A percentile compares a stretch with the other conserved stretches of the same genome.
Conservation (phyloP, 192 early-diverging fungal genomes). For the Backusella westeae region DNA sequence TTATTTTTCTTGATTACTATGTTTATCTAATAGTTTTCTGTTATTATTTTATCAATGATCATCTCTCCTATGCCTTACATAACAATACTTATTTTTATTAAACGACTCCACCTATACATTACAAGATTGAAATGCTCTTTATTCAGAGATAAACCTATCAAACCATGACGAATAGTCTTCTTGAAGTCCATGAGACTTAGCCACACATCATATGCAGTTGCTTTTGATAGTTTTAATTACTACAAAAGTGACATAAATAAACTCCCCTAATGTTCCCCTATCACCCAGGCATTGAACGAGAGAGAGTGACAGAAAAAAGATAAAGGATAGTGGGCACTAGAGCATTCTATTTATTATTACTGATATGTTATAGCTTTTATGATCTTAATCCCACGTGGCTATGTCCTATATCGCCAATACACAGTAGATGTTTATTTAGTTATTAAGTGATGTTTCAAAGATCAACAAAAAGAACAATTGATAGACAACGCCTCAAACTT, state of each 20-base stretch:
- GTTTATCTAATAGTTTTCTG: background rate
- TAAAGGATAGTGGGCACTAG: background rate
- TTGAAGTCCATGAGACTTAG: background rate
- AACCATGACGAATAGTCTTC: background rate
- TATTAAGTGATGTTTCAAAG: background rate
- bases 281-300: background rate
- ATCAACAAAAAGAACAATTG: background rate
- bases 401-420: background rate
- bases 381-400: background rate
- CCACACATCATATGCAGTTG: background rate
- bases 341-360: background rate
- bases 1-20: background rate
- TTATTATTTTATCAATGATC: background rate
- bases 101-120: background rate
- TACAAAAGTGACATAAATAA: background rate
- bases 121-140: background rate
- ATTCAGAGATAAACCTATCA: background rate
- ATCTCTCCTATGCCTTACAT: background rate
- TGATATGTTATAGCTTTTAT: background rate
- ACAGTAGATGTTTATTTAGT: background rate
- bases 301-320: background rate
- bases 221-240: background rate
- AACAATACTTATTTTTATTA: background rate
- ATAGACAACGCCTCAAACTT: background rate
- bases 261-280: background rate